phyloP scores from a whole-genome alignment of 352 stramenopile genomes.

The Pythium monospermum region DNA sequence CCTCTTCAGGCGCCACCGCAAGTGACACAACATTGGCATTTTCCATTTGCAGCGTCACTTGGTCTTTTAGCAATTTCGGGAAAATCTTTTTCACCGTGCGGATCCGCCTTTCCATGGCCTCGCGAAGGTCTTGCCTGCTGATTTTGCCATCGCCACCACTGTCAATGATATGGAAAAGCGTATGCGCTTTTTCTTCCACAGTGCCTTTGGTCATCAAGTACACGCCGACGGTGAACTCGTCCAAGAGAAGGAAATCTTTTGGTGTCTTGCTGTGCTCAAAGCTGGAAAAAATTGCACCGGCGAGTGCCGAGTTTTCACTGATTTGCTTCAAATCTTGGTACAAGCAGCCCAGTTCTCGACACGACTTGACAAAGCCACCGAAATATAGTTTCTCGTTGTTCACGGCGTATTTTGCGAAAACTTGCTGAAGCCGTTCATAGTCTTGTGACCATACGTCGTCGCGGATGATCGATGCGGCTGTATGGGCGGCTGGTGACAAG shows the following conservation, averaged over 20 bases:
- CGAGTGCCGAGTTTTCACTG: slow-evolving; percentile 52
- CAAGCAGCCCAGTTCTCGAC: slow-evolving; percentile 44
- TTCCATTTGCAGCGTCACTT: slow-evolving; percentile 62
- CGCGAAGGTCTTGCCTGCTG: slow-evolving; percentile 66
- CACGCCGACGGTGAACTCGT: slow-evolving; percentile 78
- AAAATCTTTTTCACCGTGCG: slow-evolving; percentile 72
- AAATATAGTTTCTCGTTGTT: slow-evolving; percentile 57
- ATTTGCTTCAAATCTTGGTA: slow-evolving; percentile 63
- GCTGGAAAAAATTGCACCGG: slow-evolving; percentile 69
- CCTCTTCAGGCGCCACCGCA: slow-evolving; percentile 36
- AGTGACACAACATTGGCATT: slow-evolving; percentile 34
- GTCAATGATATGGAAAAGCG: slow-evolving; percentile 72
- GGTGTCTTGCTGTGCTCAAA: slow-evolving; percentile 46
- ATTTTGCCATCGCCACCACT: slow-evolving; percentile 61
- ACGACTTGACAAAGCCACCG: slow-evolving; percentile 56
- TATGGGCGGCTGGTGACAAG: slow-evolving; percentile 13
- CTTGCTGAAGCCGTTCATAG: slow-evolving; percentile 41
- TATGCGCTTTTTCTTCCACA: slow-evolving; percentile 75
- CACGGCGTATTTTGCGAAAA: slow-evolving; percentile 49
- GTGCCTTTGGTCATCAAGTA: slow-evolving; percentile 81
- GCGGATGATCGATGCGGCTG: slow-evolving; percentile 30
- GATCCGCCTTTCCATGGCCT: slow-evolving; percentile 65
- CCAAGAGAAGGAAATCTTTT: slow-evolving; percentile 65
- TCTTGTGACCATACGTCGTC: slow-evolving; percentile 46
- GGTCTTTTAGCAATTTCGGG: slow-evolving; percentile 63